Evolutionary conservation across 352 stramenopile genomes (phyloP).

Genomic region (Blastocystis sp.): DNA sequence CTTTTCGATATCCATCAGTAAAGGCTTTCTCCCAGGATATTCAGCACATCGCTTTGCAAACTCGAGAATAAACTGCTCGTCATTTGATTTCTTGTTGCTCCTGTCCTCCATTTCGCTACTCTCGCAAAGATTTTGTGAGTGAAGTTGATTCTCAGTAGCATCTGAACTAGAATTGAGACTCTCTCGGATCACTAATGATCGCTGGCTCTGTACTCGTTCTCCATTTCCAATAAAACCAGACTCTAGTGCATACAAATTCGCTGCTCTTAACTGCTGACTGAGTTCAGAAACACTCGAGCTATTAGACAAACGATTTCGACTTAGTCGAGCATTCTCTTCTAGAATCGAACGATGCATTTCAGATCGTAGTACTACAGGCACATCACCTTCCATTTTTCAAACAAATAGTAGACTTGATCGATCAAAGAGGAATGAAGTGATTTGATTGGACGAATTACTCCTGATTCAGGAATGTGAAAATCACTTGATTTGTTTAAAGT

Average conservation of each 20-base stretch:
- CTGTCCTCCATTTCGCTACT: background rate
- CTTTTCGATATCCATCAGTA: slow-evolving; percentile 8
- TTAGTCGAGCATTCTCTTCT: background rate
- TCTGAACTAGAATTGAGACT: background rate
- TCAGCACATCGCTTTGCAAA: slow-evolving; percentile 15
- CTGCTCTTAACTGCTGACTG: slow-evolving; percentile 11
- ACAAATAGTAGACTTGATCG: background rate
- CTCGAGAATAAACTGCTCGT: slow-evolving; percentile 26
- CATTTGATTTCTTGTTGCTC: background rate
- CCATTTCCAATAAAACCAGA: background rate
- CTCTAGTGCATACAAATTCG: background rate
- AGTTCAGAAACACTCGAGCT: background rate
- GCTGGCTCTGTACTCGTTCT: background rate
- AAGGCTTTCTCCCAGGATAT: slow-evolving; percentile 26
- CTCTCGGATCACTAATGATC: background rate
- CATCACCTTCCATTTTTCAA: background rate
- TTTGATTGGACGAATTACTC: background rate
- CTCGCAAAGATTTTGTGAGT: background rate
- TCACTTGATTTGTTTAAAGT: background rate
- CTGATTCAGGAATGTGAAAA: background rate
- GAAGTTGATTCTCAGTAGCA: background rate
- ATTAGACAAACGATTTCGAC: background rate
- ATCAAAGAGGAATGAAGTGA: background rate
- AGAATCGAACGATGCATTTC: background rate
- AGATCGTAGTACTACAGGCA: background rate